Base-by-base conservation (phyloP, 129 eudicot species). In the Heracleum sosnowskyi region DNA sequence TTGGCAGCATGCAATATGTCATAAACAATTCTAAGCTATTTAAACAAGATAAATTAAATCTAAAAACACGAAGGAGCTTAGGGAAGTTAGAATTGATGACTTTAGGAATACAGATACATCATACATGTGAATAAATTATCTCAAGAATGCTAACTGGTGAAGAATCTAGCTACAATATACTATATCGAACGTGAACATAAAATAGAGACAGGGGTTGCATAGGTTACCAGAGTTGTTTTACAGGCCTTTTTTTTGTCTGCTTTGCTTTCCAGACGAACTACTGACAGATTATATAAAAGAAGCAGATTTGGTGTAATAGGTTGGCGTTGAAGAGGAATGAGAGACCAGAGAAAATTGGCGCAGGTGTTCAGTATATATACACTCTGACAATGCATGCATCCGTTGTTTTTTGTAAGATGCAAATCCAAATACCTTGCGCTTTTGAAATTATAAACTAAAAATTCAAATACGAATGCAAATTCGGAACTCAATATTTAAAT, bases 21-120 rank as follows among this genome's bases (percentile, higher is more conserved):
- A 64, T 28, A 13, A 63, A 64, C 35, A 11, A 64, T 64, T 33
- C 10, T 2, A 31, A 64, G 33, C 66, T n/a, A 55, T 83, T 78
- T 73, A 62, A 34, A 31, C 11, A 66, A 15, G 7, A 77, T 82
- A 51, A 82, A 77, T 69, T 53, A 42, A 42, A 42, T 42, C 45
- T 42, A 44, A 44, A 11, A 44, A 44, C 47, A 44, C 47, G 16
- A 44, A 12, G 49, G 49, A 44, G 18, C 8, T 8, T 41, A 41
- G 45, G n/a, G 45, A 41, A 41, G 45, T 41, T 41, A 10, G 8
- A 37, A 37, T 4, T 37, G 40, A 37, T n/a, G n/a, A n/a, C n/a
- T n/a, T n/a, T n/a, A n/a, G n/a, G n/a, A n/a, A n/a, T n/a, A n/a
- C n/a, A n/a, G n/a, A n/a, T n/a, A n/a, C n/a, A n/a, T n/a, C n/a